Evolutionary conservation across 2,329 filamentous ascomycete species (phyloP).

Genomic region (Pyrenophora seminiperda): DNA sequence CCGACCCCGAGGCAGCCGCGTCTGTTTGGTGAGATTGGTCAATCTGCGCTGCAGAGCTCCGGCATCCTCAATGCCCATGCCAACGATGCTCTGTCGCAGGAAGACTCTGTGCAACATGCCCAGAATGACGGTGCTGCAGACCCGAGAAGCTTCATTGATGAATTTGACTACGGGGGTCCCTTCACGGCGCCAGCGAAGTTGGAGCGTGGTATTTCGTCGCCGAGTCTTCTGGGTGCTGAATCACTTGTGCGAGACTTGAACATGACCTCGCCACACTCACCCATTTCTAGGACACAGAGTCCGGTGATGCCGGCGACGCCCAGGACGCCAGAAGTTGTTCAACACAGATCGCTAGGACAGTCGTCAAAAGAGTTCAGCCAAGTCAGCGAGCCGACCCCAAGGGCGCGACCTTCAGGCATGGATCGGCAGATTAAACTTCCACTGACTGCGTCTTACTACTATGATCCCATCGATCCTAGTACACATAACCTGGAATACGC

Average conservation of each 20-base stretch:
- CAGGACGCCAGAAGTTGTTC: conserved; percentile 43
- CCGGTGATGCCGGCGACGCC: conserved; percentile 48
- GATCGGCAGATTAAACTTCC: conserved; percentile 53
- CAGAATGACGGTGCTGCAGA: conserved; percentile 5
- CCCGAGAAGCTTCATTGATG: conserved; percentile 17
- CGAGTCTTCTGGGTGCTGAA: conserved; percentile 55
- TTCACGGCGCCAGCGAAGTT: conserved; percentile 28
- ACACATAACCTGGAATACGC: conserved; percentile 56
- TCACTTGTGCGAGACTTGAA: conserved; percentile 56
- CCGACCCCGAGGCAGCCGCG: conserved; percentile 43
- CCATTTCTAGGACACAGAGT: conserved; percentile 43
- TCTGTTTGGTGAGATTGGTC: conserved; percentile 66
- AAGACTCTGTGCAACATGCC: conserved; percentile 13
- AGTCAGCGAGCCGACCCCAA: conserved; percentile 46
- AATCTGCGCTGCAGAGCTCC: conserved; percentile 61
- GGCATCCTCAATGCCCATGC: conserved; percentile 49
- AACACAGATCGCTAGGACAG: conserved; percentile 40
- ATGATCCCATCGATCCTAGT: conserved; percentile 49
- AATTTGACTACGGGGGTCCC: conserved; percentile 17
- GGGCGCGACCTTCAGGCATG: conserved; percentile 42
- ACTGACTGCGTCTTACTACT: conserved; percentile 53
- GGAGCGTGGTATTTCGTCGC: conserved; percentile 36
- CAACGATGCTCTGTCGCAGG: conserved; percentile 37
- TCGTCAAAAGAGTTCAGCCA: conserved; percentile 35
- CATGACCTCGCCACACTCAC: conserved; percentile 53